Evolutionary conservation across 441 rosid genomes (phyloP).

Genomic region (Pelargonium fulgidum): DNA sequence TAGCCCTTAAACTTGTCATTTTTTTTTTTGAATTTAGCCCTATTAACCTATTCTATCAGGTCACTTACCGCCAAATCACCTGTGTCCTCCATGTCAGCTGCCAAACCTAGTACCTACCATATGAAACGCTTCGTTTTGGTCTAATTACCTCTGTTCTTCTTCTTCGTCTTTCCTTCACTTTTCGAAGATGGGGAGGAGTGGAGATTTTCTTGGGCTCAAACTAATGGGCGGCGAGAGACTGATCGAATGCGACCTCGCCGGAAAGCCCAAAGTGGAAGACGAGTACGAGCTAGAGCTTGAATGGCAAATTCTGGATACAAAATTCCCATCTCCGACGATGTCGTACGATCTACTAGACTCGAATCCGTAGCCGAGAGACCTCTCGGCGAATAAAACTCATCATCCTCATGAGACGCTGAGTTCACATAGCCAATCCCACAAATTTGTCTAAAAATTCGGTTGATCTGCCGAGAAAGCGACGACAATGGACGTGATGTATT

Average conservation of each 20-base stretch:
- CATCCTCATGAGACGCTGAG: conserved; percentile 36
- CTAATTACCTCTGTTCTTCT: no score
- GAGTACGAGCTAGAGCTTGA: conserved; percentile 53
- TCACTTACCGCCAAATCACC: no score
- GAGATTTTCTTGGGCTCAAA: conserved; percentile 47
- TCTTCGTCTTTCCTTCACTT: no score
- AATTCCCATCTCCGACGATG: conserved; percentile 29
- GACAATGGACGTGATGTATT: conserved; percentile 79
- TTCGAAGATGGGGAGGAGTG: no score
- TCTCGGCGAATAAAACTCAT: conserved; percentile 78
- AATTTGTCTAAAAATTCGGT: conserved; percentile 28
- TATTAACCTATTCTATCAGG: no score
- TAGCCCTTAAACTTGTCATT: no score
- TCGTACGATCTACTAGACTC: conserved; percentile 41
- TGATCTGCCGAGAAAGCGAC: conserved; percentile 44
- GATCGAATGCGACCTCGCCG: conserved; percentile 14
- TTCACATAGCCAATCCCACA: conserved; percentile 30
- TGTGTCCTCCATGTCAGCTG: no score
- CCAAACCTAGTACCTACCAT: no score
- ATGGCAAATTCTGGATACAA: conserved; percentile 44
- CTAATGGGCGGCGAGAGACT: conserved; percentile 84
- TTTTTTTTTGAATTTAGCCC: no score
- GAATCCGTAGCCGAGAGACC: conserved; percentile 52
- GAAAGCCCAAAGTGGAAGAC: conserved; percentile 47
- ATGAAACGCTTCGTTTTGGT: no score